Conservation (phyloP, 2,329 filamentous ascomycete genomes). For the Exophiala mesophila region DNA sequence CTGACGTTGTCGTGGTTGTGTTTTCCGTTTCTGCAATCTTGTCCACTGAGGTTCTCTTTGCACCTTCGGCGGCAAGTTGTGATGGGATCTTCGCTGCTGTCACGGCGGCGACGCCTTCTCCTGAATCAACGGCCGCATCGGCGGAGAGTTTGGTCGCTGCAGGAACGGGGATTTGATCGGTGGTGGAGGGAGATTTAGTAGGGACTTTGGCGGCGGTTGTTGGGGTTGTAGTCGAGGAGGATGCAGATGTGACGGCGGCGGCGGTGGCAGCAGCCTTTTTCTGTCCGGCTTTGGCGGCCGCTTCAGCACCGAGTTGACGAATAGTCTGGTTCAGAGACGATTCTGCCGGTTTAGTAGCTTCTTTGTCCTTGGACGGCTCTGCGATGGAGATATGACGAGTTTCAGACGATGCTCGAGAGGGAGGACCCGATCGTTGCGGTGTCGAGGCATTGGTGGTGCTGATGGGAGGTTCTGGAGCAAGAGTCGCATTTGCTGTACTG, state of each 20-base stretch:
- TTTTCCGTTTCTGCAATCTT: slow-evolving; percentile 21
- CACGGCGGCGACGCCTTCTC: slow-evolving; percentile 14
- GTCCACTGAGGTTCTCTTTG: slow-evolving; percentile 24
- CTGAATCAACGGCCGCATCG: slow-evolving; percentile 17
- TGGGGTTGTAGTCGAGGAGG: too few relatives aligned
- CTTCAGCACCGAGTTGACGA: slow-evolving; percentile 40
- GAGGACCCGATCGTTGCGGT: slow-evolving; percentile 40
- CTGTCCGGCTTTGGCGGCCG: slow-evolving; percentile 30
- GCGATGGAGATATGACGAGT: slow-evolving; percentile 22
- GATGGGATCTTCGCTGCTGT: slow-evolving; percentile 24
- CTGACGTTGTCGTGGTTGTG: slow-evolving; percentile 18
- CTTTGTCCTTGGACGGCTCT: slow-evolving; percentile 21
- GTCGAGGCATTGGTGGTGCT: slow-evolving; percentile 31
- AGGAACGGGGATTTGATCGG: slow-evolving; percentile 11
- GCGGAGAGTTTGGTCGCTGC: slow-evolving; percentile 14
- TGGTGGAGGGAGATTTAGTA: slow-evolving; percentile 5
- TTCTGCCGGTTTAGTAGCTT: slow-evolving; percentile 21
- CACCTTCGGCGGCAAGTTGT: slow-evolving; percentile 22
- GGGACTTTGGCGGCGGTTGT: slow-evolving; percentile 17
- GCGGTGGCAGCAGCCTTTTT: slow-evolving; percentile 21
- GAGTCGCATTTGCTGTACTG: slow-evolving; percentile 1
- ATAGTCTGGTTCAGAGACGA: slow-evolving; percentile 37
- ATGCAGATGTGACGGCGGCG: too few relatives aligned
- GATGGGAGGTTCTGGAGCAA: slow-evolving; percentile 9
- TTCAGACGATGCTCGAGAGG: slow-evolving; percentile 30